A percentile compares a stretch with the other conserved stretches of the same genome.
Evolutionary conservation across 148 eudicot genomes (phyloP).

Genomic region (Linanthus parryae): DNA sequence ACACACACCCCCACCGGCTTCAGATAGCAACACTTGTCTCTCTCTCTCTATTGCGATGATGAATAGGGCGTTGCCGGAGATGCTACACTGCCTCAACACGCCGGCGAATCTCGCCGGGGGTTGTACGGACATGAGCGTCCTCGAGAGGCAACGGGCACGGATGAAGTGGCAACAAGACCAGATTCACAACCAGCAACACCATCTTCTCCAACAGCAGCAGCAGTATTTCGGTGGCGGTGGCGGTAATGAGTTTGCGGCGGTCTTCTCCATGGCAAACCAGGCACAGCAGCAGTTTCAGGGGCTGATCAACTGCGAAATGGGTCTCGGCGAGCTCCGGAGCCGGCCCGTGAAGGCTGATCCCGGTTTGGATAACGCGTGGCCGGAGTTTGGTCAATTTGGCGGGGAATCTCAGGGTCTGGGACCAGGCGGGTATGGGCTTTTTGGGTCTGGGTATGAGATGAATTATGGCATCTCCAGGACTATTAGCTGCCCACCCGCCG

Average conservation of each 20-base stretch:
- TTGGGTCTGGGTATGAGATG: conserved; percentile 25
- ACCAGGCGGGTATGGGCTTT: conserved; percentile 13
- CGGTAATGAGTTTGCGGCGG: conserved; percentile 17
- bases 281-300: conserved; percentile 13
- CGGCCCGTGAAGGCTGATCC: conserved; percentile 58
- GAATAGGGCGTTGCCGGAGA: conserved; percentile 38
- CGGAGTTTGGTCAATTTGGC: conserved; percentile 27
- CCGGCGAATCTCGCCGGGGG: conserved; percentile 22
- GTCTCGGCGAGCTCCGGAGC: conserved; percentile 20
- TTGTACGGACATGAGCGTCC: conserved; percentile 49
- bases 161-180: conserved; percentile 58
- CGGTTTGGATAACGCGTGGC: conserved; percentile 48
- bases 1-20: neutral
- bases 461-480: conserved; percentile 44
- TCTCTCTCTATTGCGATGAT: conserved; percentile 11
- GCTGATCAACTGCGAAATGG: conserved; percentile 9
- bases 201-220: conserved; percentile 3
- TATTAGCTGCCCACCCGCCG: conserved; percentile 39
- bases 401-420: conserved; percentile 15
- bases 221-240: conserved; percentile 20
- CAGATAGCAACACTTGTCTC: neutral
- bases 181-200: conserved; percentile 28
- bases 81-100: conserved; percentile 30
- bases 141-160: conserved; percentile 52
- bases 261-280: conserved; percentile 10